phyloP scores from a whole-genome alignment of 139 green algal genomes.

The Zygnema cylindricum region DNA sequence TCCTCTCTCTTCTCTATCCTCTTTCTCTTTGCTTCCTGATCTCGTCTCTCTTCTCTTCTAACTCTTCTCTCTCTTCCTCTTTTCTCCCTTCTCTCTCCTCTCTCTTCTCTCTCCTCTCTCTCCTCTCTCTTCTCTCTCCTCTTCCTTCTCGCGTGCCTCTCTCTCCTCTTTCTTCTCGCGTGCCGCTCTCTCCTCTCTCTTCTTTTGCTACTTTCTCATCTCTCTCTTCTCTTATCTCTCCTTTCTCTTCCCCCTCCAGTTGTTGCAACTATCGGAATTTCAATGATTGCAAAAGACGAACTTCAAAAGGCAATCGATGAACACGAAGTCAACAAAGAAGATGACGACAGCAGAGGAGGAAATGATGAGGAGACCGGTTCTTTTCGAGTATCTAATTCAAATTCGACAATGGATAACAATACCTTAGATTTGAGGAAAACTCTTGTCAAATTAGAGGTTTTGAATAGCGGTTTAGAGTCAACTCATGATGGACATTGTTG shows the following conservation, averaged over 20 bases:
- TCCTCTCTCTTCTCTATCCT: too few relatives aligned
- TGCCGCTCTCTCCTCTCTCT: not conserved
- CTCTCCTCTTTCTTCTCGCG: too few relatives aligned
- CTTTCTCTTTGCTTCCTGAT: too few relatives aligned
- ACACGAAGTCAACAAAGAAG: conserved; percentile 6
- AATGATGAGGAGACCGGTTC: not conserved
- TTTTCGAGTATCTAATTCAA: not conserved
- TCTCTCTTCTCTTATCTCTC: not conserved
- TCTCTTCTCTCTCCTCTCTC: too few relatives aligned
- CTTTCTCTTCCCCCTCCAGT: not conserved
- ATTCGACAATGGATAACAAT: not conserved
- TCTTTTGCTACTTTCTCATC: not conserved
- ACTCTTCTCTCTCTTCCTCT: not conserved
- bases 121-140: too few relatives aligned
- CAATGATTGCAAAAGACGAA: conserved; percentile 25
- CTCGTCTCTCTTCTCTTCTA: not conserved
- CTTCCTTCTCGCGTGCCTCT: too few relatives aligned
- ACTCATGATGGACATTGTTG: not conserved
- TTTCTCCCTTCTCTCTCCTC: not conserved
- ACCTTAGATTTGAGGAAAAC: not conserved
- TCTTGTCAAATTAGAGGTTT: not conserved
- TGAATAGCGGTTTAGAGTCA: not conserved
- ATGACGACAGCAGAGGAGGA: not conserved
- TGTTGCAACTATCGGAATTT: conserved; percentile 22
- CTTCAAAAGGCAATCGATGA: conserved; percentile 43